Conservation (phyloP, 441 rosid genomes). For the Populus hybrid region DNA sequence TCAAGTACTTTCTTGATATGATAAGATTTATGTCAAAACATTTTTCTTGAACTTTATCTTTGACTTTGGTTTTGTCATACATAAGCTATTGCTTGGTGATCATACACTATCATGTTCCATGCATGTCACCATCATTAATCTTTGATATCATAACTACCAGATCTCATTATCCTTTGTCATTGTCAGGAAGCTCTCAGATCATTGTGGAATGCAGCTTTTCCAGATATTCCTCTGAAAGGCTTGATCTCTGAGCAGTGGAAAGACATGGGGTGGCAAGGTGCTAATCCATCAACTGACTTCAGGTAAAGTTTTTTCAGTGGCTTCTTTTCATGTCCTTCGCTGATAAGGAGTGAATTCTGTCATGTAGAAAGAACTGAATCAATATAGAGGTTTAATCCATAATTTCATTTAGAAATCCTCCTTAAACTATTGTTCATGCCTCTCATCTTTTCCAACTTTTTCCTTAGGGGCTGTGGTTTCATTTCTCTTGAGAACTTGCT, state of each 20-base stretch:
- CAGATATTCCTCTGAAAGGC: constrained; percentile 53
- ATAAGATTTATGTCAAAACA: background rate
- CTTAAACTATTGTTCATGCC: background rate
- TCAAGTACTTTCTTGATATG: constrained; percentile 49
- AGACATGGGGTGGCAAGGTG: constrained; percentile 99
- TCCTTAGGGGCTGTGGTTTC: constrained; percentile 84
- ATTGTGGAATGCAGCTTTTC: constrained; percentile 79
- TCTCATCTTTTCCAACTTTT: constrained; percentile 7
- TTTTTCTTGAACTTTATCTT: background rate
- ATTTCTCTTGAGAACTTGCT: constrained; percentile 85
- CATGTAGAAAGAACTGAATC: background rate
- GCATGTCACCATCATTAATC: background rate
- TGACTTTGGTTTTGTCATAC: background rate
- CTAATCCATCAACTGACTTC: constrained; percentile 96
- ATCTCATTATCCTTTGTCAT: constrained; percentile 12
- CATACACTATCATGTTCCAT: background rate
- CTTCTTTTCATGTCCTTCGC: background rate
- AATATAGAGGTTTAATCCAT: background rate
- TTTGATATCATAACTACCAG: background rate
- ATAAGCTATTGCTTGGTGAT: background rate
- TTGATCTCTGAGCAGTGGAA: constrained; percentile 96
- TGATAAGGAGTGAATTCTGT: background rate
- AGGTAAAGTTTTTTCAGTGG: constrained; percentile 41
- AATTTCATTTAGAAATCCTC: background rate
- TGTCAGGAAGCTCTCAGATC: constrained; percentile 76